Evolutionary conservation across 2,329 filamentous ascomycete genomes (phyloP).

Genomic region (Hymenoscyphus linearis): DNA sequence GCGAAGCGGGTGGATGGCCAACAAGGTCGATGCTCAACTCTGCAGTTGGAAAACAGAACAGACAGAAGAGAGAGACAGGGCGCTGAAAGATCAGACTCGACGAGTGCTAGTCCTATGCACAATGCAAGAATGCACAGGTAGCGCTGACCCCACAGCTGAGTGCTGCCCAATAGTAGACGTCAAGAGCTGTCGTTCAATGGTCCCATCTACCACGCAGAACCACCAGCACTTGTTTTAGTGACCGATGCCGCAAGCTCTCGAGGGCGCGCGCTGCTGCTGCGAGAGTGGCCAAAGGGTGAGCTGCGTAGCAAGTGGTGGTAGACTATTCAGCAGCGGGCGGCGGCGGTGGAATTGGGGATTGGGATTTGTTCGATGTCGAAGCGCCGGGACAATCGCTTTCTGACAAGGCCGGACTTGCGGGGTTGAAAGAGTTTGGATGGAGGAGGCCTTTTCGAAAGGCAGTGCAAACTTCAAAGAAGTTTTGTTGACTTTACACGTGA

Average conservation of each 20-base stretch:
- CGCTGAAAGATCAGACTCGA: slow-evolving; percentile 21
- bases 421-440: neutral
- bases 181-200: slow-evolving; percentile 8
- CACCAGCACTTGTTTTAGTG: neutral
- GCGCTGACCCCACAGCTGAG: slow-evolving; percentile 19
- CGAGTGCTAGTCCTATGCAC: slow-evolving; percentile 10
- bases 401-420: neutral
- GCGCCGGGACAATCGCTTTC: neutral
- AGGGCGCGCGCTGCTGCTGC: neutral
- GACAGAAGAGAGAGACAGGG: slow-evolving; percentile 7
- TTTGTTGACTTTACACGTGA: neutral
- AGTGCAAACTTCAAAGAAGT: neutral
- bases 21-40: slow-evolving; percentile 16
- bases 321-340: neutral
- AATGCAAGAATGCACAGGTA: slow-evolving; percentile 11
- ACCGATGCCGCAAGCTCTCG: neutral
- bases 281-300: neutral
- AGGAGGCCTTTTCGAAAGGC: neutral
- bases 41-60: no score
- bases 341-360: slow-evolving; percentile 1
- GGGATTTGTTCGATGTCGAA: slow-evolving; percentile 3
- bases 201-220: neutral
- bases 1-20: slow-evolving; percentile 9
- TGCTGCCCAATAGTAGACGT: slow-evolving; percentile 17
- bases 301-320: neutral